Conservation (phyloP, 495 filamentous ascomycete genomes). For the Podospora didyma region DNA sequence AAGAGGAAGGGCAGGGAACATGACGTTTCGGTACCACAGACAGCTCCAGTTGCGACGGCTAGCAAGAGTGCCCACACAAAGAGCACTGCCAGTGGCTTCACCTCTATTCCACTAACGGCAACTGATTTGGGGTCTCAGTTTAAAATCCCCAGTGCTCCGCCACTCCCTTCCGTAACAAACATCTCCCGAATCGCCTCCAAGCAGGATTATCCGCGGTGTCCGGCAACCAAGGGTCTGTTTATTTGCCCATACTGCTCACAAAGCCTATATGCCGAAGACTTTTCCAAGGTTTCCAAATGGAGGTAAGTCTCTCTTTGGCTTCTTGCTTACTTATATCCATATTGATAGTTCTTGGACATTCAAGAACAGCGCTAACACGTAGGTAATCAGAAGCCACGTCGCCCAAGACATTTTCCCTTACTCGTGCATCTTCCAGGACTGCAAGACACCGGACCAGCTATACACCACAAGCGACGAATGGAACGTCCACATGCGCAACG, state of each 20-base stretch:
- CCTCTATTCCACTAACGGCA: neutral
- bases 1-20: no score
- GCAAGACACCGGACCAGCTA: neutral
- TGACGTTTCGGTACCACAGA: no score
- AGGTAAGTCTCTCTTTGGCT: neutral
- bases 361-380: neutral
- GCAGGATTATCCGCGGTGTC: neutral
- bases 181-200: neutral
- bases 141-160: neutral
- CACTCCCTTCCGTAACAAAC: neutral
- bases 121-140: neutral
- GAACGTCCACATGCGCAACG: neutral
- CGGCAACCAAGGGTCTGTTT: neutral
- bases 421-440: neutral
- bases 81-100: neutral
- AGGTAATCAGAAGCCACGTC: neutral
- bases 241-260: neutral
- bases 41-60: no score
- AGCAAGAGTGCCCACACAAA: neutral
- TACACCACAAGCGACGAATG: neutral
- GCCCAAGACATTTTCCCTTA: neutral
- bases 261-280: neutral
- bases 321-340: neutral
- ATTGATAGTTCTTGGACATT: neutral
- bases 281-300: neutral